Percentiles rank a stretch among this genome's conserved stretches.
Evolutionary conservation across 2,329 filamentous ascomycete species (phyloP).

Genomic region (Tympanopsis confertula): DNA sequence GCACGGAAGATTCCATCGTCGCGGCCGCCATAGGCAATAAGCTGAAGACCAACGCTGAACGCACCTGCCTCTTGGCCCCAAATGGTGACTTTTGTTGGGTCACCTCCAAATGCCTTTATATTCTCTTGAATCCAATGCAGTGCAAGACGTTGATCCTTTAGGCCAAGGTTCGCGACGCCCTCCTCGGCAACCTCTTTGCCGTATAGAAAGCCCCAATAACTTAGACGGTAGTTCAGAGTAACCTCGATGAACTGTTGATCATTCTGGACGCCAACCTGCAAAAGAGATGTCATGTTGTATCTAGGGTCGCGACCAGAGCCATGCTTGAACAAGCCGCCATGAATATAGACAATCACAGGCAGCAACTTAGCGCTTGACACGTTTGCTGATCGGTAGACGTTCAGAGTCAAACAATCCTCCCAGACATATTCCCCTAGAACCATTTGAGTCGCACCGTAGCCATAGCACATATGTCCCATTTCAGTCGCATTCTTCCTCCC

Average conservation of each 20-base stretch:
- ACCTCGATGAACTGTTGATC: slow-evolving; percentile 32
- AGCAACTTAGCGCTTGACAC: slow-evolving; percentile 7
- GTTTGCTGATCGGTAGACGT: slow-evolving; percentile 13
- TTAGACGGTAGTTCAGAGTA: slow-evolving; percentile 31
- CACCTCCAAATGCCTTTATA: slow-evolving; percentile 36
- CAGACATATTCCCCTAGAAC: not conserved
- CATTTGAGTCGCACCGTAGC: not conserved
- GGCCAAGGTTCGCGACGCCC: slow-evolving; percentile 25
- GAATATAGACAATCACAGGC: slow-evolving; percentile 5
- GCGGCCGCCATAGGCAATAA: slow-evolving; percentile 41
- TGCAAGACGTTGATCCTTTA: slow-evolving; percentile 35
- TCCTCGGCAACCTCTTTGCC: slow-evolving; percentile 15
- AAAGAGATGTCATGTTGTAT: slow-evolving; percentile 49
- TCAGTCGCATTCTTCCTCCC: not conserved
- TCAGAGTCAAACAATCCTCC: slow-evolving; percentile 17
- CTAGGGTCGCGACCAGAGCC: slow-evolving; percentile 30
- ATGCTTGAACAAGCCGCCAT: slow-evolving; percentile 26
- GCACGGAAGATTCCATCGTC: slow-evolving; percentile 41
- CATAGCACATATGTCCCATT: not conserved
- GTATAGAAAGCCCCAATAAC: slow-evolving; percentile 29
- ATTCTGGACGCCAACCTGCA: slow-evolving; percentile 28
- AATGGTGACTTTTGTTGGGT: slow-evolving; percentile 30
- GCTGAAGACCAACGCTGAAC: slow-evolving; percentile 27
- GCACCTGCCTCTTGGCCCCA: slow-evolving; percentile 34
- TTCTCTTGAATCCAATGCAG: slow-evolving; percentile 40